Percentiles rank a stretch among this genome's conserved stretches.
These are phyloP conservation scores for Sporothrix brasiliensis DNA, from an alignment of 2,329 filamentous ascomycete species.

Conservation along the genomic window DNA sequence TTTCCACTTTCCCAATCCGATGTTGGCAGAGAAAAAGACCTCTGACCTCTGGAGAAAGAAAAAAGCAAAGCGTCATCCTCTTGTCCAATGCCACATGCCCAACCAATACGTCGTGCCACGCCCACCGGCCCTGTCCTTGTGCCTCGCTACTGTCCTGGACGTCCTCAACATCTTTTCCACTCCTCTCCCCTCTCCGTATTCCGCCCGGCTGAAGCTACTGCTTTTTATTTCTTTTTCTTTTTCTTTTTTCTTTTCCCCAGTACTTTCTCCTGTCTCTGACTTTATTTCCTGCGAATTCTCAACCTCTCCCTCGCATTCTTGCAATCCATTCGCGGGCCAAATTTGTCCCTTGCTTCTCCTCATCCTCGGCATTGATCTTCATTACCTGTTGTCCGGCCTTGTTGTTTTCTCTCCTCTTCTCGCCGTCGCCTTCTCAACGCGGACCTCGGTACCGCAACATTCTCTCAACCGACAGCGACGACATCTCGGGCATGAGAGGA, in stretches of 20 bases:
- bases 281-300: neutral
- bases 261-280: neutral
- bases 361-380: constrained; percentile 27
- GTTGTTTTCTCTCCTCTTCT: constrained; percentile 3
- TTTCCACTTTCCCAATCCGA: neutral
- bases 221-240: neutral
- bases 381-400: constrained; percentile 17
- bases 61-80: constrained; percentile 24
- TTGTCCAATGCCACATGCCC: constrained; percentile 26
- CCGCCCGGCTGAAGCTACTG: neutral
- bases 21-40: neutral
- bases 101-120: constrained; percentile 19
- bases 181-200: constrained; percentile 17
- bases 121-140: constrained; percentile 15
- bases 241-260: neutral
- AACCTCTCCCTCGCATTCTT: constrained; percentile 4
- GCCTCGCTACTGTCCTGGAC: neutral
- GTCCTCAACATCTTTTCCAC: constrained; percentile 25
- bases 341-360: constrained; percentile 8
- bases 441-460: constrained; percentile 5
- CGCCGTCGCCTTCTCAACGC: neutral
- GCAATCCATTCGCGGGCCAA: neutral
- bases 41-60: neutral
- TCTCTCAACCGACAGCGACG: neutral
- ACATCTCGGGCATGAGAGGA: neutral